Base-by-base conservation (phyloP, 1,284 basidiomycete species). In the Boletus smithii region DNA sequence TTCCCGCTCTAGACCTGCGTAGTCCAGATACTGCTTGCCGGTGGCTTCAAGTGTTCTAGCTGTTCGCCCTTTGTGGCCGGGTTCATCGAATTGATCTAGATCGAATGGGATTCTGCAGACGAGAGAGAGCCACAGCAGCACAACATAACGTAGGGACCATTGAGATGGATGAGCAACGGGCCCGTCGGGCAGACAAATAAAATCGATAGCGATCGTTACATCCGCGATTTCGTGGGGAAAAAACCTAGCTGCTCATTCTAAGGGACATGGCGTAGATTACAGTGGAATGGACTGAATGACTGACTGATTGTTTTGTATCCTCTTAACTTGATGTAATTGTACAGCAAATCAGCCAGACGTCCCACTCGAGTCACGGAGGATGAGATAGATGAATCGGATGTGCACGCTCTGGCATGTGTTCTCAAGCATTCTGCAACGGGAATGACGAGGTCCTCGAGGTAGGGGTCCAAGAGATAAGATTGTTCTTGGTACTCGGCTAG, bases 51-150 rank as follows among this genome's bases (percentile, higher is more conserved):
- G 66, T 29, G 66, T 56, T 48, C 58, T 53, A n/a, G 80, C 75
- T 29, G 83, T 79, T 54, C 72, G 61, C 16, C 79, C 80, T 14
- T 61, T 59, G 14, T 67, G 60, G 11, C 73, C 72, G 10, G 62
- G 64, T 44, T 83, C 79, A 60, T 94, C 90, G 46, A 97, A 91
- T 51, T 91, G 88, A 14, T 81, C 74, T 38, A 99, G 73, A 62
- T 91, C 85, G 65, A 99, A 99, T 0, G 97, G 97, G 17, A 98
- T 85, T 72, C 92, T 93, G 68, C 89, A 89, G 43, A 98, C 87
- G 14, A 99, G 79, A 14, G 92, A 91, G 10, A 99, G 77, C 95
- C 97, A 99, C 3, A 98, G 74, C 5, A 99, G 74, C 18, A 91
- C 73, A 13, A 90, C 76, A 59, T 97, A 95, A 48, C 92, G 83